A percentile compares a stretch with the other conserved stretches of the same genome.
These are phyloP conservation scores for Termitomyces sp. DNA, from an alignment of 768 basidiomycete species.

Conservation along the genomic window DNA sequence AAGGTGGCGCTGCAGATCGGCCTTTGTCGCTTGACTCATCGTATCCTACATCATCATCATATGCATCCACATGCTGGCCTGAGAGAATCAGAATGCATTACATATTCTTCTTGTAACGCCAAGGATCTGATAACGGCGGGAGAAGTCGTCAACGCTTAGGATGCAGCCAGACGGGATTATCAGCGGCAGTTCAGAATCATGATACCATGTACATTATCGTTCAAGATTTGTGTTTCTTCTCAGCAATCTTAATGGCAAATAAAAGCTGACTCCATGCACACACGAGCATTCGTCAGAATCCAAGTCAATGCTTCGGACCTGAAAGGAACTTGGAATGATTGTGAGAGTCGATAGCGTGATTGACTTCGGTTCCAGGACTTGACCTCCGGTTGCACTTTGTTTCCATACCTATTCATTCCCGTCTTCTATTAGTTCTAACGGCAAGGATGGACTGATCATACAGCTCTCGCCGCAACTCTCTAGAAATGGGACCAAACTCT, in stretches of 20 bases:
- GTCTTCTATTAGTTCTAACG: slow-evolving; percentile 3
- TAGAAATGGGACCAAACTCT: background rate
- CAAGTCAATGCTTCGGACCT: background rate
- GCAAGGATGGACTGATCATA: background rate
- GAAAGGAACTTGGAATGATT: slow-evolving; percentile 9
- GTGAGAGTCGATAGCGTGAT: slow-evolving; percentile 34
- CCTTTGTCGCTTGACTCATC: slow-evolving; percentile 10
- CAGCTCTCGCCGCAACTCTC: background rate
- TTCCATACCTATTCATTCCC: background rate
- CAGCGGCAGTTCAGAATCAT: background rate
- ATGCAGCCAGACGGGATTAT: background rate
- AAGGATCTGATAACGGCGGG: background rate
- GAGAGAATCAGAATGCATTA: background rate
- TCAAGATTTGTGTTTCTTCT: background rate
- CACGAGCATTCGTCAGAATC: background rate
- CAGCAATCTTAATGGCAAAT: background rate
- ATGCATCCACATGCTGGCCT: background rate
- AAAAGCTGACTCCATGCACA: background rate
- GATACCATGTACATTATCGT: background rate
- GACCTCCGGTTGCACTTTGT: slow-evolving; percentile 1
- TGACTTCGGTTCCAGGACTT: slow-evolving; percentile 1
- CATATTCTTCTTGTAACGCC: background rate
- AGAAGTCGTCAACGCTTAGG: background rate
- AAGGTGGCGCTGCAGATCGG: slow-evolving; percentile 30
- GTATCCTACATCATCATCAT: slow-evolving; percentile 1